Conservation (phyloP, 2,329 filamentous ascomycete genomes). For the Aspergillus jensenii region DNA sequence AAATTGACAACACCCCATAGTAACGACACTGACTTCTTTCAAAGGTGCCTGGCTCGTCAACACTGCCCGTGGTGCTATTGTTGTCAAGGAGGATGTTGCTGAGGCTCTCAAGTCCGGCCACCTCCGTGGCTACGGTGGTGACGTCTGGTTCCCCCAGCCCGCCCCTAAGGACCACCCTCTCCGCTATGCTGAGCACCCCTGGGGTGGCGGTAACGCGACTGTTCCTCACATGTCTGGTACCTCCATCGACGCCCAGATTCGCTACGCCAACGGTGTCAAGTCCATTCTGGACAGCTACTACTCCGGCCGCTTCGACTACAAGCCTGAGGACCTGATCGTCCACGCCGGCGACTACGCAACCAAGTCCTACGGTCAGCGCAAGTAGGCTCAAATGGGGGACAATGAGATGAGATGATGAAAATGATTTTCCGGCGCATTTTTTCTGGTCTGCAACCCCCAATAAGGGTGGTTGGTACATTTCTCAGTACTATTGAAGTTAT, state of each 20-base stretch:
- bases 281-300: constrained; percentile 89
- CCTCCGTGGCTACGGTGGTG: constrained; percentile 51
- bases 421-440: constrained; percentile 16
- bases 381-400: constrained; percentile 22
- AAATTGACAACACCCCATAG: constrained; percentile 2
- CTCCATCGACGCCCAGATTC: constrained; percentile 94
- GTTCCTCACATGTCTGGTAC: constrained; percentile 99
- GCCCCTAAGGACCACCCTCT: constrained; percentile 91
- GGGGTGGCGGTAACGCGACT: constrained; percentile 97
- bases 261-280: constrained; percentile 87
- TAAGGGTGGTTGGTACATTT: background rate
- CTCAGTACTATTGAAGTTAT: constrained; percentile 9
- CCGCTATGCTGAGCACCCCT: constrained; percentile 89
- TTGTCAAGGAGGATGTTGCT: constrained; percentile 98
- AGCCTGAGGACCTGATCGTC: constrained; percentile 86
- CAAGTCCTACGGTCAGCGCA: constrained; percentile 81
- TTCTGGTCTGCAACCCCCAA: constrained; percentile 4
- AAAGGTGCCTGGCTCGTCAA: constrained; percentile 92
- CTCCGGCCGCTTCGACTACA: constrained; percentile 82
- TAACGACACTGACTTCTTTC: constrained; percentile 6
- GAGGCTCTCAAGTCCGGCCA: constrained; percentile 89
- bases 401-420: constrained; percentile 11
- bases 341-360: constrained; percentile 89
- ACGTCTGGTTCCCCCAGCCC: constrained; percentile 91
- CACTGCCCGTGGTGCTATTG: constrained; percentile 97